Conservation (phyloP, 2,329 filamentous ascomycete genomes). For the Tricladium varicosporioides region DNA sequence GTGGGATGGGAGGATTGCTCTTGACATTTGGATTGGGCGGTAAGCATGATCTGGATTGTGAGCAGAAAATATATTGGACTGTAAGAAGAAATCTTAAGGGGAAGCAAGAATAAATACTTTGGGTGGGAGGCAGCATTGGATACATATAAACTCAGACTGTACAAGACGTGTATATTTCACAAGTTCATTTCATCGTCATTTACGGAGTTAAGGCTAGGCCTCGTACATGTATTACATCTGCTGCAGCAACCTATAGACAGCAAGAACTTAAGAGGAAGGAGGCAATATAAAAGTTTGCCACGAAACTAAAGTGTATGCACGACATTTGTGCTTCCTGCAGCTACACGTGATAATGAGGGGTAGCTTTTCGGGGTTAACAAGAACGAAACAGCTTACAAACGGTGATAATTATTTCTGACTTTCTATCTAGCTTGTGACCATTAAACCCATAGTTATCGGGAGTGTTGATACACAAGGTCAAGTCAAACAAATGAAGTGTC, state of each 20-base stretch:
- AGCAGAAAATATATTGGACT: background rate
- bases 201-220: background rate
- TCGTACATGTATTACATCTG: background rate
- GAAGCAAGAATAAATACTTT: slow-evolving; percentile 1
- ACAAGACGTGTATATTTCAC: slow-evolving; percentile 1
- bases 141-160: slow-evolving; percentile 14
- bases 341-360: slow-evolving; percentile 13
- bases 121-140: slow-evolving; percentile 1
- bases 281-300: background rate
- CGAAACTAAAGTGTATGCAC: background rate
- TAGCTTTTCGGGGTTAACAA: slow-evolving; percentile 1
- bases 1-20: slow-evolving; percentile 25
- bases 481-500: background rate
- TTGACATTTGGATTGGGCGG: background rate
- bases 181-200: background rate
- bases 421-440: too few relatives aligned
- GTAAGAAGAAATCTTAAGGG: background rate
- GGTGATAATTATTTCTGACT: too few relatives aligned
- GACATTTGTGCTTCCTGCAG: background rate
- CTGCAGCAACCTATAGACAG: background rate
- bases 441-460: too few relatives aligned
- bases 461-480: background rate
- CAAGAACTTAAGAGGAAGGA: background rate
- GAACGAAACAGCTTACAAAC: too few relatives aligned
- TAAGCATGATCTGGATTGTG: background rate